phyloP scores from a whole-genome alignment of 2,329 filamentous ascomycete species.

The Pseudocercospora vitis region DNA sequence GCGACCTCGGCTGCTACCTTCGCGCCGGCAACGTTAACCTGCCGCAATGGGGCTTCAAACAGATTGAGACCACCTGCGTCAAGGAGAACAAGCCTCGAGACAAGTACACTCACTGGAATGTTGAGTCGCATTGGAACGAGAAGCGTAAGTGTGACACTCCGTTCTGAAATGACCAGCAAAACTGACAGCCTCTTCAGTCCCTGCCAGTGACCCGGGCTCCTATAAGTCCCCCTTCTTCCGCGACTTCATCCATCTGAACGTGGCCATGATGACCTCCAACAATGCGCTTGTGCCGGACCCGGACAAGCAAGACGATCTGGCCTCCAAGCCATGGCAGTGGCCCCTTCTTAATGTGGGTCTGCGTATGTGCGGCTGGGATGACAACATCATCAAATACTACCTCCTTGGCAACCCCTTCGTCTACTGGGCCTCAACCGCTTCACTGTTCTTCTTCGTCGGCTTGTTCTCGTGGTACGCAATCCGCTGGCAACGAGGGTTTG shows the following conservation, averaged over 20 bases:
- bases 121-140: slow-evolving; percentile 92
- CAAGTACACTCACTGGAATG: slow-evolving; percentile 97
- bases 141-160: slow-evolving; percentile 64
- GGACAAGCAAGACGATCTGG: slow-evolving; percentile 97
- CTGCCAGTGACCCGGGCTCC: slow-evolving; percentile 80
- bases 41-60: slow-evolving; percentile 99
- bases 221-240: slow-evolving; percentile 98
- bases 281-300: slow-evolving; percentile 96
- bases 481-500: slow-evolving; percentile 93
- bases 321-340: slow-evolving; percentile 98
- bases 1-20: slow-evolving; percentile 83
- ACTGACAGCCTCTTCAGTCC: slow-evolving; percentile 60
- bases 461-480: slow-evolving; percentile 81
- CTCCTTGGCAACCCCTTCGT: slow-evolving; percentile 93
- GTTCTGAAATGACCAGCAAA: neutral
- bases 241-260: slow-evolving; percentile 96
- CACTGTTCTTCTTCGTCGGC: slow-evolving; percentile 69
- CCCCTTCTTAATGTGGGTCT: slow-evolving; percentile 91
- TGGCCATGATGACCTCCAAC: slow-evolving; percentile 99
- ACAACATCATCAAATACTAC: slow-evolving; percentile 95
- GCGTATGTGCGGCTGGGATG: slow-evolving; percentile 98
- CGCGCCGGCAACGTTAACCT: slow-evolving; percentile 94
- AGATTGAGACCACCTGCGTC: slow-evolving; percentile 94
- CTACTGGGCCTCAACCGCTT: slow-evolving; percentile 89
- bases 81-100: slow-evolving; percentile 92